Evolutionary conservation across 148 eudicot genomes (phyloP), one percentile per base, ranked within the genome.

Genomic region (Agrostemma githago): DNA sequence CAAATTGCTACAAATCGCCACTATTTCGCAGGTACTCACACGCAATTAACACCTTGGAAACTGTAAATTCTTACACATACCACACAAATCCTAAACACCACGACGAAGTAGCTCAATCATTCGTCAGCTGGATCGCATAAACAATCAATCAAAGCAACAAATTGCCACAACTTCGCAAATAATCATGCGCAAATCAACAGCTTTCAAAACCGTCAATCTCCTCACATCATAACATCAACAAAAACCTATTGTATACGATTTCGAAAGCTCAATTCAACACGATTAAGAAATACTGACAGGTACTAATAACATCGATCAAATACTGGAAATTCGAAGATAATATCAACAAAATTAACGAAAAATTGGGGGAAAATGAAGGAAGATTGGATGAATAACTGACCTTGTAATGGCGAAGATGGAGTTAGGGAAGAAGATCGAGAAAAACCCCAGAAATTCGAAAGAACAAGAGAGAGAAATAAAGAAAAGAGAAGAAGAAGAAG

Each of bases 101-200:
- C 34, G 34, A 51, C 59, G n/a, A 14, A 53, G 17, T 34, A 48
- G 4, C n/a, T 5, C 12, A 41, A 37, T 51, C 51, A 19, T 56
- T 41, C 57, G n/a, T 40, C 15, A 40, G 48, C 63, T 51, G 57
- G 65, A 57, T 76, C 72, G 17, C 40, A 26, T 39, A 41, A 44
- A 37, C 0, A 74, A 43, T 20, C n/a, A 34, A 66, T 3, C 56
- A 10, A 11, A 60, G 41, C 20, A 67, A 60, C 39, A 17, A 44
- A 17, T 16, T 14, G n/a, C 37, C 34, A 53, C 46, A 10, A 38
- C 43, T 75, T 21, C 53, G 5, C 57, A 19, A 17, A 10, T 26
- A 26, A 26, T 58, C 12, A 10, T 40, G 46, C 48, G 15, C 71
- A 37, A 57, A 69, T 59, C 11, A 19, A 21, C 38, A 68, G 12